Conservation (phyloP, 768 basidiomycete genomes). For the Russula compacta region DNA sequence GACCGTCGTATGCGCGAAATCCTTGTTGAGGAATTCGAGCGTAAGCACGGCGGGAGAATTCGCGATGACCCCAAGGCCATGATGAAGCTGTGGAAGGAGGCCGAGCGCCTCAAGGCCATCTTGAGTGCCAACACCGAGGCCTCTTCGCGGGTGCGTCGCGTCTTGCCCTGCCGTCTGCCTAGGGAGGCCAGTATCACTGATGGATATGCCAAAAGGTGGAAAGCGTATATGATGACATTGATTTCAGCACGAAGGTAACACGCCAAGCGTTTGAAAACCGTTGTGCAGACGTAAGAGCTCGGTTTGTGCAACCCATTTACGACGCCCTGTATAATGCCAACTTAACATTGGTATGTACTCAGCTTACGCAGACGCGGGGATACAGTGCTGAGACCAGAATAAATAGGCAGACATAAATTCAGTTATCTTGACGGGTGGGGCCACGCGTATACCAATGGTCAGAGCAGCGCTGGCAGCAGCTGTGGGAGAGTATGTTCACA, state of each 20-base stretch:
- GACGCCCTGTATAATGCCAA: constrained; percentile 64
- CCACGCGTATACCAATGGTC: constrained; percentile 85
- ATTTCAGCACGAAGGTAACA: constrained; percentile 73
- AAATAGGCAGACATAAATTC: constrained; percentile 73
- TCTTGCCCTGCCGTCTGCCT: not conserved
- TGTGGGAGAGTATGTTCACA: constrained; percentile 59
- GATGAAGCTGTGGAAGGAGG: constrained; percentile 94
- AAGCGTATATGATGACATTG: constrained; percentile 81
- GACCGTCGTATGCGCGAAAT: constrained; percentile 78
- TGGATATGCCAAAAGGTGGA: constrained; percentile 53
- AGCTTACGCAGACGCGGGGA: not conserved
- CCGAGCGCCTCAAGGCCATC: constrained; percentile 81
- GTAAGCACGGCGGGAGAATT: constrained; percentile 59
- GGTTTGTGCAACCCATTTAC: constrained; percentile 62
- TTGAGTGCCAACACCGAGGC: constrained; percentile 89
- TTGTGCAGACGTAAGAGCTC: constrained; percentile 53
- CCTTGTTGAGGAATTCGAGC: constrained; percentile 65
- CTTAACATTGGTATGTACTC: constrained; percentile 47
- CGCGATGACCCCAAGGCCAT: constrained; percentile 72
- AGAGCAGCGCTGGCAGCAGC: constrained; percentile 68
- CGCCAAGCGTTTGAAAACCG: constrained; percentile 71
- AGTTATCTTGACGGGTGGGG: constrained; percentile 89
- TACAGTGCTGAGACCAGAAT: constrained; percentile 1
- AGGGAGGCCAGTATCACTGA: not conserved
- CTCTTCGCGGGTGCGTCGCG: constrained; percentile 47